Conservation (phyloP, 2,329 filamentous ascomycete genomes). For the Macroventuria anomochaeta region DNA sequence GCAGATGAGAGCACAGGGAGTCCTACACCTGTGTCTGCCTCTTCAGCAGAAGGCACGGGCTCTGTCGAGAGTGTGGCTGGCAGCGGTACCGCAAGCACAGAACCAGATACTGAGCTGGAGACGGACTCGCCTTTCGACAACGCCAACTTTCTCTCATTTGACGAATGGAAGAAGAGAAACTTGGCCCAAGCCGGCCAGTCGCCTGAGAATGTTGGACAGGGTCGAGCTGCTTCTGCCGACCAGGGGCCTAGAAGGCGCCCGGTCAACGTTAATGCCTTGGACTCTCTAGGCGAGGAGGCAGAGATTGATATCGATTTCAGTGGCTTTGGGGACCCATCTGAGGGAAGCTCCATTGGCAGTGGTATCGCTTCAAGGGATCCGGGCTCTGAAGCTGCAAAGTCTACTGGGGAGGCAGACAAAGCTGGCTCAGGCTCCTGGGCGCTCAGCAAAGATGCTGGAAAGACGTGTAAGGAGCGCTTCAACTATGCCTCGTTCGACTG, state of each 20-base stretch:
- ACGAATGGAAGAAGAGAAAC: slow-evolving; percentile 97
- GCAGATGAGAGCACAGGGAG: slow-evolving; percentile 11
- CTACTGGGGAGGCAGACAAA: slow-evolving; percentile 34
- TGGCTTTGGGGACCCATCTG: slow-evolving; percentile 61
- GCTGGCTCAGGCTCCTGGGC: slow-evolving; percentile 42
- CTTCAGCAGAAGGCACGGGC: slow-evolving; percentile 17
- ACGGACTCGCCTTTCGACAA: slow-evolving; percentile 73
- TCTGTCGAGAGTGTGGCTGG: slow-evolving; percentile 9
- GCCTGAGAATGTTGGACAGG: slow-evolving; percentile 69
- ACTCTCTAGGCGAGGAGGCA: slow-evolving; percentile 82
- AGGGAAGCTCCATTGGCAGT: slow-evolving; percentile 26
- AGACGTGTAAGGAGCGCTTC: slow-evolving; percentile 96
- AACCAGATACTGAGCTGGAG: slow-evolving; percentile 61
- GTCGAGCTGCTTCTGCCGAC: slow-evolving; percentile 54
- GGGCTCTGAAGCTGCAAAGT: slow-evolving; percentile 22
- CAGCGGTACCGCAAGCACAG: slow-evolving; percentile 23
- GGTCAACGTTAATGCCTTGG: slow-evolving; percentile 70
- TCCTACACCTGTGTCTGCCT: background rate
- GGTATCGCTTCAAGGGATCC: slow-evolving; percentile 26
- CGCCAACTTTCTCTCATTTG: slow-evolving; percentile 90
- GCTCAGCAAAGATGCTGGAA: slow-evolving; percentile 90
- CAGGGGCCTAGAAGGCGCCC: slow-evolving; percentile 59
- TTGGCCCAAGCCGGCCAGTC: slow-evolving; percentile 83
- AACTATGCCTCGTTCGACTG: slow-evolving; percentile 98
- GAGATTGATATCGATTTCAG: slow-evolving; percentile 81